Evolutionary conservation across 192 early-diverging fungal species (phyloP).

Genomic region (Coemansia sp.): DNA sequence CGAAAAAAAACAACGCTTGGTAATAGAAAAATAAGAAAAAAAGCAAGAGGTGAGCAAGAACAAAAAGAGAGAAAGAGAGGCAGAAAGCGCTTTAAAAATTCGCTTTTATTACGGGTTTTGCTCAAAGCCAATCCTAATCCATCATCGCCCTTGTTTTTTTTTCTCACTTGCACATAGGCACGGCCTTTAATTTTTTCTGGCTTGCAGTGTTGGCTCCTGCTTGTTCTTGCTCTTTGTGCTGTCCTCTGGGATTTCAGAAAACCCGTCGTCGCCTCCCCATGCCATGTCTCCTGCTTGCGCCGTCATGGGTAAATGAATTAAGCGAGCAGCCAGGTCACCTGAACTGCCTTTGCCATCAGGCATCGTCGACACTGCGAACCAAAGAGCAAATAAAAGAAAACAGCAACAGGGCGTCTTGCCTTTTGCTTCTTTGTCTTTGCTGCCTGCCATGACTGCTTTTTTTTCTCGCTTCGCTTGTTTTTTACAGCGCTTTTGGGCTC

Average conservation of each 20-base stretch:
- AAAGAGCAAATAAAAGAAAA: too few species aligned
- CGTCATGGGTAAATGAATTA: not conserved
- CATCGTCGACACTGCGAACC: not conserved
- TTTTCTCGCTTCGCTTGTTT: not conserved
- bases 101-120: too few species aligned
- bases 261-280: not conserved
- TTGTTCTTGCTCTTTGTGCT: too few species aligned
- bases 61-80: slow-evolving; percentile 7
- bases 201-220: too few species aligned
- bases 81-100: too few species aligned
- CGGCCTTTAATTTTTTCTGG: too few species aligned
- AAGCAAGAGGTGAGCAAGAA: slow-evolving; percentile 1
- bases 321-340: not conserved
- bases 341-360: not conserved
- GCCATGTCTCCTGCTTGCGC: not conserved
- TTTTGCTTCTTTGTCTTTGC: not conserved
- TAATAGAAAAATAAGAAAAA: slow-evolving; percentile 6
- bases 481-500: not conserved
- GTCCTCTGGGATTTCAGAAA: not conserved
- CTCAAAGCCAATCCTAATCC: too few species aligned
- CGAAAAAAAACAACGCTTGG: not conserved
- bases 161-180: too few species aligned
- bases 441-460: not conserved
- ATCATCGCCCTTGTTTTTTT: too few species aligned
- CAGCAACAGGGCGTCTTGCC: not conserved